Evolutionary conservation across 345 rosid species (phyloP).

Genomic region (Acer saccharum): DNA sequence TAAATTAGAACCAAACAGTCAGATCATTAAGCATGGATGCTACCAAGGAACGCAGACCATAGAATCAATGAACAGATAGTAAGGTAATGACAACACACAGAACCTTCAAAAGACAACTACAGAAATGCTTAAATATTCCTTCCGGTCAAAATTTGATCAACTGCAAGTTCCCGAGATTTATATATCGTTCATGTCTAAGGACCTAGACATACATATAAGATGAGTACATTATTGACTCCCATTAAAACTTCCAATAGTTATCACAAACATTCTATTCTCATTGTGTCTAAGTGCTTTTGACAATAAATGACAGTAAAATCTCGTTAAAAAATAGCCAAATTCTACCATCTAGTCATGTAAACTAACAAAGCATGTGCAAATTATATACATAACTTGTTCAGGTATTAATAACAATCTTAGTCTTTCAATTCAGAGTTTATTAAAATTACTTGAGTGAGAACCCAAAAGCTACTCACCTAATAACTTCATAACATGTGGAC

Average conservation of each 20-base stretch:
- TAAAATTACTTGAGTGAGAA: neutral
- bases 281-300: neutral
- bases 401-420: neutral
- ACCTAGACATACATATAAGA: neutral
- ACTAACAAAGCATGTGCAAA: neutral
- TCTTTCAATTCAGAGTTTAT: neutral
- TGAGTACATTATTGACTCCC: neutral
- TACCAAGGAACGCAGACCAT: neutral
- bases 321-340: neutral
- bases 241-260: neutral
- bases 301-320: neutral
- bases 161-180: neutral
- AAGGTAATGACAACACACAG: neutral
- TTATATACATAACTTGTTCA: neutral
- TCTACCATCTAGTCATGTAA: neutral
- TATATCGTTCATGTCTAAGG: neutral
- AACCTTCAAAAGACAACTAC: neutral
- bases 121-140: neutral
- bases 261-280: conserved; percentile 9
- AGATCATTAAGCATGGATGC: neutral
- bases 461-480: neutral
- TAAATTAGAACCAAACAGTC: neutral
- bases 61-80: neutral
- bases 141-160: neutral
- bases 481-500: neutral